Conservation (phyloP, 805 yeast genomes). For the Starmerella sirachaensis region DNA sequence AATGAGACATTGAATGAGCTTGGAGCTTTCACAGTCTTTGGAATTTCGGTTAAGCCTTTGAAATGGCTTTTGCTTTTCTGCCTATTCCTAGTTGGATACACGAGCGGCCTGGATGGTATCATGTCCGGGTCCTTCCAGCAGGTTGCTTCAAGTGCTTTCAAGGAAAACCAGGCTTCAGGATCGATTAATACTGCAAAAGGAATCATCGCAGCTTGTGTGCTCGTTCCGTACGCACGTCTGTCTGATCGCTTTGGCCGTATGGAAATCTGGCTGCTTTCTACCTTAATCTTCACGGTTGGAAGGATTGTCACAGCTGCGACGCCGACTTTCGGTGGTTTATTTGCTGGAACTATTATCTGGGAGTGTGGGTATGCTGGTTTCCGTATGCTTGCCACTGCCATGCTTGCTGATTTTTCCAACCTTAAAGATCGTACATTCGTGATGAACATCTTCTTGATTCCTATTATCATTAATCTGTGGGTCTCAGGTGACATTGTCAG, state of each 20-base stretch:
- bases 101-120: constrained; percentile 53
- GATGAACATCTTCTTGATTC: constrained; percentile 56
- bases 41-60: constrained; percentile 2
- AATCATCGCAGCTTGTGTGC: constrained; percentile 56
- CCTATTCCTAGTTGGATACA: constrained; percentile 45
- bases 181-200: constrained; percentile 43
- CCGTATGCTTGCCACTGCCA: constrained; percentile 42
- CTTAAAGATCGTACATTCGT: constrained; percentile 59
- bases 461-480: constrained; percentile 70
- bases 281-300: constrained; percentile 48
- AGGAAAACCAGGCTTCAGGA: constrained; percentile 43
- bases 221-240: constrained; percentile 50
- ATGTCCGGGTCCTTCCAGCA: constrained; percentile 42
- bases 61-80: constrained; percentile 32
- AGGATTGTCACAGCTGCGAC: constrained; percentile 55
- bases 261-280: constrained; percentile 37
- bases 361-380: constrained; percentile 54
- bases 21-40: constrained; percentile 3
- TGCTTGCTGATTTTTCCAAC: constrained; percentile 54
- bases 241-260: constrained; percentile 56
- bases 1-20: constrained; percentile 3
- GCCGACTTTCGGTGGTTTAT: constrained; percentile 42
- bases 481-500: constrained; percentile 40
- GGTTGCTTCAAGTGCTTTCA: constrained; percentile 44
- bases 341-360: constrained; percentile 52